A percentile compares a stretch with the other conserved stretches of the same genome.
These are phyloP conservation scores for Lasiodiplodia citricola DNA, from an alignment of 2,329 filamentous ascomycete species.

Conservation along the genomic window DNA sequence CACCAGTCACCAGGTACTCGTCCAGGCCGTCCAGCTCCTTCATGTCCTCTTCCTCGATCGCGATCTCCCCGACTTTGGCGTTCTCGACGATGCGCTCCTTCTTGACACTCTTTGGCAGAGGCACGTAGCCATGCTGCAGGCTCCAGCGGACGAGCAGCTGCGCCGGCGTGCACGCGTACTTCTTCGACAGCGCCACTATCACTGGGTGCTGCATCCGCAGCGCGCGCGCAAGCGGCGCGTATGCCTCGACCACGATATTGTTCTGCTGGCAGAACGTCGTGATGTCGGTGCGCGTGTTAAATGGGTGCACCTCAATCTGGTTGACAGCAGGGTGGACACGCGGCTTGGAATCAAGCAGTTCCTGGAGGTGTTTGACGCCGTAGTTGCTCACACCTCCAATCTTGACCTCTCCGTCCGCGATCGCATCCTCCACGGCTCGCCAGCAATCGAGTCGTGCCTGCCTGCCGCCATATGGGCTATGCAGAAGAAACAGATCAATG, in stretches of 20 bases:
- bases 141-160: conserved; percentile 81
- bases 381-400: conserved; percentile 80
- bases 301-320: conserved; percentile 76
- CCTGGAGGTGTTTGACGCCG: conserved; percentile 74
- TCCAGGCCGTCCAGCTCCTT: conserved; percentile 67
- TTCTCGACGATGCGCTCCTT: conserved; percentile 70
- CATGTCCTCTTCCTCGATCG: conserved; percentile 69
- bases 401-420: conserved; percentile 71
- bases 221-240: conserved; percentile 76
- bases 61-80: conserved; percentile 63
- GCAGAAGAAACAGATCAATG: conserved; percentile 79
- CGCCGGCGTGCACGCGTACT: conserved; percentile 72
- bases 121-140: conserved; percentile 74
- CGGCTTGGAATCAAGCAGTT: conserved; percentile 68
- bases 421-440: conserved; percentile 77
- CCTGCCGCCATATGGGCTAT: conserved; percentile 78
- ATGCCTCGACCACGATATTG: conserved; percentile 75
- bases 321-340: conserved; percentile 72
- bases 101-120: conserved; percentile 73
- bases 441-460: conserved; percentile 72
- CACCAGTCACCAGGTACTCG: conserved; percentile 75
- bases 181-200: conserved; percentile 66
- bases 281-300: conserved; percentile 75
- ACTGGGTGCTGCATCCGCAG: conserved; percentile 71
- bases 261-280: conserved; percentile 69